Evolutionary conservation across 352 stramenopile species (phyloP).

Genomic region (Globisporangium nodosum): DNA sequence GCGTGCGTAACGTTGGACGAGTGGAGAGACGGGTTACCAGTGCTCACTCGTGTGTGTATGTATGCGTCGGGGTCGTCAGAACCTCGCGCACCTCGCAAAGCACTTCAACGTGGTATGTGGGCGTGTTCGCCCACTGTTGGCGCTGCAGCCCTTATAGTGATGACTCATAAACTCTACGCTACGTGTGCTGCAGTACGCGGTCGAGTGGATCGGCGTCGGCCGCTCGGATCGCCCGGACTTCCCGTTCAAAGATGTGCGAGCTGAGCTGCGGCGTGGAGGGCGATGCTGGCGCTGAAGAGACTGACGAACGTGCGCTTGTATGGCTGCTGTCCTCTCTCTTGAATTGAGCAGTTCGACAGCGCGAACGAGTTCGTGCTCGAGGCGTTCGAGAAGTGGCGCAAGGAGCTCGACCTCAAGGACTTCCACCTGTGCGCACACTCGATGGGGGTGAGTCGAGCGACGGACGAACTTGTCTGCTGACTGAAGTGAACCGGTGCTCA

Average conservation of each 20-base stretch:
- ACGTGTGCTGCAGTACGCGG: constrained; percentile 46
- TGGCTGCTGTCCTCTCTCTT: neutral
- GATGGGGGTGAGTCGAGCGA: constrained; percentile 48
- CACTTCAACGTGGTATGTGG: constrained; percentile 79
- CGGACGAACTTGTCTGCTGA: neutral
- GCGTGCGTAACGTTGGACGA: neutral
- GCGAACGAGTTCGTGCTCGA: constrained; percentile 68
- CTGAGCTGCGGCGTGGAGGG: no score
- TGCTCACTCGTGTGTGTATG: constrained; percentile 3
- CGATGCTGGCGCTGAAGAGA: neutral
- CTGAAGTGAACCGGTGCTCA: neutral
- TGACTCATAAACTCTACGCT: no score
- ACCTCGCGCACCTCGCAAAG: constrained; percentile 63
- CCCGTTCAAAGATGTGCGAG: constrained; percentile 52
- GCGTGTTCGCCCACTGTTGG: no score
- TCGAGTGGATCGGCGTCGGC: constrained; percentile 80
- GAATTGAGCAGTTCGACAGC: constrained; percentile 55
- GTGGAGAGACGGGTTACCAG: neutral
- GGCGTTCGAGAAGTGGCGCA: constrained; percentile 68
- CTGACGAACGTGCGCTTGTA: neutral
- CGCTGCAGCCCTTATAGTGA: no score
- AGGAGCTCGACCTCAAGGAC: constrained; percentile 61
- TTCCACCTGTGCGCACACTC: constrained; percentile 79
- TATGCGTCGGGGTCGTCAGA: constrained; percentile 23
- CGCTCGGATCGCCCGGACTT: constrained; percentile 78